A percentile compares a stretch with the other conserved stretches of the same genome.
Conservation (phyloP, 805 yeast species). For the Jamesozyma piceae region DNA sequence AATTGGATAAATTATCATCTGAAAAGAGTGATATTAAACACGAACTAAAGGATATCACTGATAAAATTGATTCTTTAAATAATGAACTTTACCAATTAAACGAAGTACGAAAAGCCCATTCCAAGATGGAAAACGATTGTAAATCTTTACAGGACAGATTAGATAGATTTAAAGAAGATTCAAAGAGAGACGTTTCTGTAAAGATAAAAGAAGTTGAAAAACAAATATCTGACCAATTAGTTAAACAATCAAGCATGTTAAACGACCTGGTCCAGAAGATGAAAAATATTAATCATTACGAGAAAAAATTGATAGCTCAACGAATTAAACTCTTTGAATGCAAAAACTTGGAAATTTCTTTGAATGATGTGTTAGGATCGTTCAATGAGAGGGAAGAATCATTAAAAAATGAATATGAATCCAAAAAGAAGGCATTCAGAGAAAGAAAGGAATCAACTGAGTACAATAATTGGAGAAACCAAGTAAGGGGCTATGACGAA, state of each 20-base stretch:
- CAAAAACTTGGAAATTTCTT: constrained; percentile 30
- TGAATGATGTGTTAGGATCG: constrained; percentile 24
- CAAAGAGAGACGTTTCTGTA: constrained; percentile 35
- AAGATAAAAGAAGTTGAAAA: constrained; percentile 31
- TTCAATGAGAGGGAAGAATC: constrained; percentile 26
- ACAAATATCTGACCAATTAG: constrained; percentile 16
- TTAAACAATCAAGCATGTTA: constrained; percentile 20
- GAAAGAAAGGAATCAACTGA: constrained; percentile 21
- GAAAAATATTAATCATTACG: constrained; percentile 18
- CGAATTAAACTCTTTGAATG: constrained; percentile 32
- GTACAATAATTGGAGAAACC: constrained; percentile 19
- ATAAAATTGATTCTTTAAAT: not conserved
- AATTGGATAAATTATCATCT: constrained; percentile 9
- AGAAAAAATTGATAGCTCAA: constrained; percentile 20
- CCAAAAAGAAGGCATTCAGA: constrained; percentile 24
- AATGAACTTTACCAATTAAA: constrained; percentile 11
- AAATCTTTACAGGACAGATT: constrained; percentile 27
- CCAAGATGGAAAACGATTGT: constrained; percentile 21
- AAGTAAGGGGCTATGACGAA: constrained; percentile 31
- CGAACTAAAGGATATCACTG: constrained; percentile 13
- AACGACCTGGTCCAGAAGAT: constrained; percentile 16
- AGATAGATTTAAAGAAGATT: constrained; percentile 30
- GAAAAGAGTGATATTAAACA: constrained; percentile 8
- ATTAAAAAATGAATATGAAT: constrained; percentile 21
- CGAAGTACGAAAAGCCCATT: constrained; percentile 14